Evolutionary conservation across 164 flowering plant genomes (phyloP).

Genomic region (Berberis vulgaris): DNA sequence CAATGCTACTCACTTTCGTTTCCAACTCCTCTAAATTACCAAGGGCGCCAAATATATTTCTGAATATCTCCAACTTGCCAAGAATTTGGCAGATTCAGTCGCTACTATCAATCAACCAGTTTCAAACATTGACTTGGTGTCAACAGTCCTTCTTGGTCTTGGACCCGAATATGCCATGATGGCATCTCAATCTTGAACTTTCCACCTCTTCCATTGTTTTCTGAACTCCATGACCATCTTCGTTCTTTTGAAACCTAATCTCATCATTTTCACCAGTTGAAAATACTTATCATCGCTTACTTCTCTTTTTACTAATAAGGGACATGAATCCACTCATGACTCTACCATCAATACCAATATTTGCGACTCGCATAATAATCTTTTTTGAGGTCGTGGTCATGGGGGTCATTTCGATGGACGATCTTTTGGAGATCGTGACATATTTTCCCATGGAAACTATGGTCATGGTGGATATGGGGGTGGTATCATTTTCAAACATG

Average conservation of each 20-base stretch:
- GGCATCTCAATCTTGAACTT: background rate
- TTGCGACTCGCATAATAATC: too few relatives aligned
- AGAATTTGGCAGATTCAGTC: background rate
- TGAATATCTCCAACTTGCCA: background rate
- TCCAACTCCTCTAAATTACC: background rate
- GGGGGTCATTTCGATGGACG: too few relatives aligned
- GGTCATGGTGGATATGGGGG: too few relatives aligned
- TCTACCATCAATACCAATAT: too few relatives aligned
- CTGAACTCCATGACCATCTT: background rate
- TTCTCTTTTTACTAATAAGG: too few relatives aligned
- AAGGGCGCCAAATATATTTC: background rate
- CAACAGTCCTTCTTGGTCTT: background rate
- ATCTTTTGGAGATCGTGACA: too few relatives aligned
- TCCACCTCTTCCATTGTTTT: background rate
- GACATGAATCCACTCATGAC: too few relatives aligned
- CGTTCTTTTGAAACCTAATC: background rate
- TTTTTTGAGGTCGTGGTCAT: too few relatives aligned
- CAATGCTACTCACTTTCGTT: background rate
- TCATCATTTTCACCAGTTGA: too few relatives aligned
- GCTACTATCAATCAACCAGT: background rate
- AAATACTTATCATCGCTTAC: too few relatives aligned
- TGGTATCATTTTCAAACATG: too few relatives aligned
- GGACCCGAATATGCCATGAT: background rate
- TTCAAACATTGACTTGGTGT: background rate
- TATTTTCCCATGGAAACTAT: too few relatives aligned